Evolutionary conservation across 2,329 filamentous ascomycete species (phyloP).

Genomic region (Cadophora gregata): DNA sequence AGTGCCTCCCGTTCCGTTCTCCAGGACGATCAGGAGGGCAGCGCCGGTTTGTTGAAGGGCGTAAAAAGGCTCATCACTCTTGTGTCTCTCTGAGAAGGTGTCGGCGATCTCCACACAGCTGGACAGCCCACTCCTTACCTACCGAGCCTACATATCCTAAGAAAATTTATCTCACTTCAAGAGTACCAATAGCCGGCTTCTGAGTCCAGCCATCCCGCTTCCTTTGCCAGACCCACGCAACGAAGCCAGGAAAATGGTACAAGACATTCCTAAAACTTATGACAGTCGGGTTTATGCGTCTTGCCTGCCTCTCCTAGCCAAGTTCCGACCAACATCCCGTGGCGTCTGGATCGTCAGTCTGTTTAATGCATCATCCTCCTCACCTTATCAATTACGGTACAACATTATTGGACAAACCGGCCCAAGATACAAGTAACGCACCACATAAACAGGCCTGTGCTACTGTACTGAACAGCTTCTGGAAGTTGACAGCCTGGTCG

Average conservation of each 20-base stretch:
- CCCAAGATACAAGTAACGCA: conserved; percentile 10
- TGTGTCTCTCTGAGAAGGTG: conserved; percentile 18
- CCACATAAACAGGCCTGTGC: background rate
- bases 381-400: conserved; percentile 21
- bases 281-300: conserved; percentile 30
- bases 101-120: conserved; percentile 7
- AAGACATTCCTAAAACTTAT: conserved; percentile 24
- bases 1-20: background rate
- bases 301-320: conserved; percentile 16
- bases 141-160: background rate
- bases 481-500: conserved; percentile 7
- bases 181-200: background rate
- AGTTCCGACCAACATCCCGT: conserved; percentile 23
- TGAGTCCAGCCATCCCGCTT: conserved; percentile 18
- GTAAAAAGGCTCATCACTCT: conserved; percentile 26
- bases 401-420: background rate
- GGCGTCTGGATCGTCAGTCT: conserved; percentile 29
- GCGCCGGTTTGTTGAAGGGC: conserved; percentile 15
- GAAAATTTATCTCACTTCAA: background rate
- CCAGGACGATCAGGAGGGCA: conserved; percentile 26
- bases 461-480: background rate
- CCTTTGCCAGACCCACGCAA: conserved; percentile 31
- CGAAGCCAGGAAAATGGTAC: conserved; percentile 24
- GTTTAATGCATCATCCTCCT: conserved; percentile 30
- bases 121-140: background rate